These are phyloP conservation scores for Parastagonospora avenae DNA, from an alignment of 2,329 filamentous ascomycete genomes.

Conservation along the genomic window DNA sequence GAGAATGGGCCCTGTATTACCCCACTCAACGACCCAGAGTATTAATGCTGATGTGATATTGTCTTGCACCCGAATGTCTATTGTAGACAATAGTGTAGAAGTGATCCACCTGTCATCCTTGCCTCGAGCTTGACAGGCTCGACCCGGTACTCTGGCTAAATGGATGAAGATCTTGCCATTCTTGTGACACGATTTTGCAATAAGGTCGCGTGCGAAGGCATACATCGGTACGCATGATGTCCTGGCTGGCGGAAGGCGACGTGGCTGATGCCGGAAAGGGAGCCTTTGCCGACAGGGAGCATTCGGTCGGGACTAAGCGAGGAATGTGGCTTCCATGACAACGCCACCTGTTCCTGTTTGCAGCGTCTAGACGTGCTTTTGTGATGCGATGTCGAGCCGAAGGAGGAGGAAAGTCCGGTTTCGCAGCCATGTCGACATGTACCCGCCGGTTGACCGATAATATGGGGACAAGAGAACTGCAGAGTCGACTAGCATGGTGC, in stretches of 20 bases:
- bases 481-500: too few relatives aligned
- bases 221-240: background rate
- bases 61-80: background rate
- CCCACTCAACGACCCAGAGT: background rate
- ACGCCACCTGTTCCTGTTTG: background rate
- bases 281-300: background rate
- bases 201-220: background rate
- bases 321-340: background rate
- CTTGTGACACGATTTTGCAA: background rate
- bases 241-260: background rate
- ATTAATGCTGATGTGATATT: background rate
- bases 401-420: too few relatives aligned
- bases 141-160: background rate
- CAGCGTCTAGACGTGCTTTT: background rate
- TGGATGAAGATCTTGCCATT: background rate
- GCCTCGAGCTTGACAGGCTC: background rate
- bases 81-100: too few relatives aligned
- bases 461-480: too few relatives aligned
- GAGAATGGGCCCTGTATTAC: background rate
- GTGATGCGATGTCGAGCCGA: background rate
- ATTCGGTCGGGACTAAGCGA: background rate
- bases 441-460: too few relatives aligned
- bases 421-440: background rate
- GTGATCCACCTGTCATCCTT: background rate
- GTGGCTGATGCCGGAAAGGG: background rate